phyloP scores from a whole-genome alignment of 2,329 filamentous ascomycete species.

The Penicillium sp. region DNA sequence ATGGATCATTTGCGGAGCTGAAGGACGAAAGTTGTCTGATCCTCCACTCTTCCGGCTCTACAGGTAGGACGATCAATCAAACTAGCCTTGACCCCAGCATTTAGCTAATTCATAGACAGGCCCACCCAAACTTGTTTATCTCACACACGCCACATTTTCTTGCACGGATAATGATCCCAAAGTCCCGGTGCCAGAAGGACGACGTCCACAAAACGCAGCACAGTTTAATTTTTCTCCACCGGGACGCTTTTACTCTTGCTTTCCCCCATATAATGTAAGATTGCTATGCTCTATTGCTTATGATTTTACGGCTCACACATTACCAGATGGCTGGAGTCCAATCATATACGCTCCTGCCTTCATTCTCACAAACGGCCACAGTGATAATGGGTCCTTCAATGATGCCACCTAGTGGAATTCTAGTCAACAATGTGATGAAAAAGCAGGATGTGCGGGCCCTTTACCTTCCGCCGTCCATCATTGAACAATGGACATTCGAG shows the following conservation, averaged over 20 bases:
- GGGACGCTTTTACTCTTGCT: constrained; percentile 16
- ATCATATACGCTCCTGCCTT: constrained; percentile 10
- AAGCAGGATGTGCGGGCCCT: constrained; percentile 16
- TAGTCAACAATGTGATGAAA: constrained; percentile 12
- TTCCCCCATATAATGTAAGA: constrained; percentile 17
- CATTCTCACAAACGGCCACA: constrained; percentile 10
- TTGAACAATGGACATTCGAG: constrained; percentile 15
- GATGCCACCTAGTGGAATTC: constrained; percentile 14
- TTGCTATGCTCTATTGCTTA: background rate
- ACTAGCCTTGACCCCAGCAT: no score
- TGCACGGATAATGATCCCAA: constrained; percentile 19
- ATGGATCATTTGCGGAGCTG: constrained; percentile 7
- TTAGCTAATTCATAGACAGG: constrained; percentile 4
- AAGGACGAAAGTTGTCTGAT: constrained; percentile 16
- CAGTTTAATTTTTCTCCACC: constrained; percentile 15
- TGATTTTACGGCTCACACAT: background rate
- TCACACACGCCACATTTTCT: constrained; percentile 14
- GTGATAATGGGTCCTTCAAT: constrained; percentile 15
- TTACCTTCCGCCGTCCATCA: constrained; percentile 13
- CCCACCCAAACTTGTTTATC: constrained; percentile 15
- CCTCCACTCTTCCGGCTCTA: constrained; percentile 18
- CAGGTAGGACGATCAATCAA: constrained; percentile 5
- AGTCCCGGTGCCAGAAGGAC: constrained; percentile 15
- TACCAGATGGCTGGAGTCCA: constrained; percentile 11
- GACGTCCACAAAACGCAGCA: constrained; percentile 11